Conservation (phyloP, 257 asterid species). For the Lycium ferocissimum region DNA sequence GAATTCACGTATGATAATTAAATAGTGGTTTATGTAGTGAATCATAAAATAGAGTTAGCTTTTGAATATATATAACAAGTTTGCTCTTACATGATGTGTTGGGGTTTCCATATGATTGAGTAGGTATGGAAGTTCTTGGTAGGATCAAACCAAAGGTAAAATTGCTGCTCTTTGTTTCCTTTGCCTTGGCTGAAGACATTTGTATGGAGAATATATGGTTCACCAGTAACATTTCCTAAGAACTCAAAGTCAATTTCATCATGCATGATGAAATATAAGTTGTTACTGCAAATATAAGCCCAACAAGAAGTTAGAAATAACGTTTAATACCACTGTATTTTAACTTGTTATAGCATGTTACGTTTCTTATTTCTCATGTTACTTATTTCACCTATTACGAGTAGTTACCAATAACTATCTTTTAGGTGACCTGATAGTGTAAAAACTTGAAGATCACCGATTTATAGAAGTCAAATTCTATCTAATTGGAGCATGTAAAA, state of each 20-base stretch:
- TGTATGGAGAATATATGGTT: slow-evolving; percentile 78
- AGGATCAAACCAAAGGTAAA: slow-evolving; percentile 85
- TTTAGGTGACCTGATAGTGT: too few species aligned
- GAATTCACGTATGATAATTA: not conserved
- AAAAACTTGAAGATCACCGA: too few species aligned
- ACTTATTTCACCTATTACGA: too few species aligned
- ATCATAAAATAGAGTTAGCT: too few species aligned
- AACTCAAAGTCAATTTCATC: slow-evolving; percentile 89
- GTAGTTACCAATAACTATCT: too few species aligned
- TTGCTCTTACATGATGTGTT: slow-evolving; percentile 64
- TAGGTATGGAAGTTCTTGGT: slow-evolving; percentile 81
- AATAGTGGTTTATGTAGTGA: not conserved
- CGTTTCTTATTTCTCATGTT: too few species aligned
- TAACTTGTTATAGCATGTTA: too few species aligned
- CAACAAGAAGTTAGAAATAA: not conserved
- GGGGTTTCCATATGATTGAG: slow-evolving; percentile 68
- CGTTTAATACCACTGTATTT: not conserved
- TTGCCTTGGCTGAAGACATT: slow-evolving; percentile 70
- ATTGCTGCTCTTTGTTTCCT: slow-evolving; percentile 79
- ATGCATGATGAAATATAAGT: too few species aligned
- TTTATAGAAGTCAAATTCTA: too few species aligned
- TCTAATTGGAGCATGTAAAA: too few species aligned
- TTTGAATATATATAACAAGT: not conserved
- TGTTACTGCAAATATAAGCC: slow-evolving; percentile 46
- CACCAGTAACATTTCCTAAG: slow-evolving; percentile 64